Evolutionary conservation across 1,284 basidiomycete species (phyloP), one percentile per base, ranked within the genome.

Genomic region (Pulveroboletus sp.): DNA sequence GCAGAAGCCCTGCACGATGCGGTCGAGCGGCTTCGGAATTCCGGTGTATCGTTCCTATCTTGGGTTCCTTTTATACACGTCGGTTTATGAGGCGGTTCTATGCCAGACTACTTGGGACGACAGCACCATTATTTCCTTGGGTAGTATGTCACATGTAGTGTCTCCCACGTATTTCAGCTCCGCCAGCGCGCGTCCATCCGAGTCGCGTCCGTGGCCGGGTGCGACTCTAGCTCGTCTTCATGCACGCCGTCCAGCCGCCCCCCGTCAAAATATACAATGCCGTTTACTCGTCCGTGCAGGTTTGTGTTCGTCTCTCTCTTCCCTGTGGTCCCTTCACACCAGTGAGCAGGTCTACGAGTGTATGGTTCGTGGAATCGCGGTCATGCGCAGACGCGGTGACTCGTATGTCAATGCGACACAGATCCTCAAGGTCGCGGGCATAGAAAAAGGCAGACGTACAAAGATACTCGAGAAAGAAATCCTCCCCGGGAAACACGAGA

Each of bases 391-490:
- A 68, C 85, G 95, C 65, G 85, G 86, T 46, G 97, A 99, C 77
- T 94, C 92, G 65, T 98, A 84, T 75, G 92, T 94, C 65, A 99
- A 99, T 78, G 96, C 96, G 62, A 99, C 97, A 8, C 97, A 99
- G 75, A 98, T 99, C 62, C 86, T 99, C 69, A 99, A 99, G 76
- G 96, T 99, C 42, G 97, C 97, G 10, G 97, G 97, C 42, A 91
- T 99, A 58, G 94, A 97, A 76, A 99, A 99, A 77, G 95, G 94
- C 4, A 85, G 91, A 39, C 83, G 97, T 43, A 98, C 96, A 24
- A 98, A 98, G 83, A 98, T 98, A 57, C 82, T 99, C 36, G 97
- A 99, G 78, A 97, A 96, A 74, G 96, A 99, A 77, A 93, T 99
- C 61, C 82, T 96, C 40, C 91, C 91, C 44, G 96, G 96, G 50